Conservation (phyloP, 352 stramenopile genomes). For the Nothophytophthora sp. region DNA sequence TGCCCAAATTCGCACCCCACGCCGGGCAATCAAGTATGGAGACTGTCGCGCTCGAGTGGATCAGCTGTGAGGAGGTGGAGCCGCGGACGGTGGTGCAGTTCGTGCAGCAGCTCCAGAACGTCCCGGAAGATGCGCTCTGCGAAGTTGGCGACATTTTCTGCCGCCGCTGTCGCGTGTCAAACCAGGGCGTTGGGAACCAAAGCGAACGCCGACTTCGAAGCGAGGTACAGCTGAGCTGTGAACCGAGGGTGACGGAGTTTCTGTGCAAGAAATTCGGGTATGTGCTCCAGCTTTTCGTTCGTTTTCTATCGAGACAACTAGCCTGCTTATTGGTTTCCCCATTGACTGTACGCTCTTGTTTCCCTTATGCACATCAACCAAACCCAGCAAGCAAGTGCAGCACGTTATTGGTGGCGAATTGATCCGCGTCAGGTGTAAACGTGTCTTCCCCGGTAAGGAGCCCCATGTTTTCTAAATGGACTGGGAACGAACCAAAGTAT, state of each 20-base stretch:
- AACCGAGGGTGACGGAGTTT: constrained; percentile 49
- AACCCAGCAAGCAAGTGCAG: constrained; percentile 25
- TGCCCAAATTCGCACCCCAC: neutral
- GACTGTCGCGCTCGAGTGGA: constrained; percentile 54
- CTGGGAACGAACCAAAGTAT: no score
- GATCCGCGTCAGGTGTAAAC: constrained; percentile 48
- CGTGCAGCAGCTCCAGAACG: constrained; percentile 46
- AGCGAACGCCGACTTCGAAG: constrained; percentile 15
- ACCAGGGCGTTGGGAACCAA: neutral
- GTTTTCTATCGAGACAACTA: neutral
- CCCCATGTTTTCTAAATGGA: no score
- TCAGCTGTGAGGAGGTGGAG: constrained; percentile 29
- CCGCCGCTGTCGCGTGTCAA: constrained; percentile 1
- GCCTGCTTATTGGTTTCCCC: no score
- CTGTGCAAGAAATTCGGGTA: constrained; percentile 65
- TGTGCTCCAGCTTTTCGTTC: neutral
- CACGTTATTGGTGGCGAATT: constrained; percentile 57
- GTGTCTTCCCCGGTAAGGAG: constrained; percentile 22
- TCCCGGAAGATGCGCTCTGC: constrained; percentile 48
- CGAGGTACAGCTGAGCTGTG: constrained; percentile 46
- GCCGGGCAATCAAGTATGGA: constrained; percentile 24
- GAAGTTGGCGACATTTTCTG: constrained; percentile 48
- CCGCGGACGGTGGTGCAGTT: constrained; percentile 36
- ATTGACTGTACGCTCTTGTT: neutral
- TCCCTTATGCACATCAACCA: neutral